Evolutionary conservation across 1,139 yeast species (phyloP).

Genomic region (Candida sp.): DNA sequence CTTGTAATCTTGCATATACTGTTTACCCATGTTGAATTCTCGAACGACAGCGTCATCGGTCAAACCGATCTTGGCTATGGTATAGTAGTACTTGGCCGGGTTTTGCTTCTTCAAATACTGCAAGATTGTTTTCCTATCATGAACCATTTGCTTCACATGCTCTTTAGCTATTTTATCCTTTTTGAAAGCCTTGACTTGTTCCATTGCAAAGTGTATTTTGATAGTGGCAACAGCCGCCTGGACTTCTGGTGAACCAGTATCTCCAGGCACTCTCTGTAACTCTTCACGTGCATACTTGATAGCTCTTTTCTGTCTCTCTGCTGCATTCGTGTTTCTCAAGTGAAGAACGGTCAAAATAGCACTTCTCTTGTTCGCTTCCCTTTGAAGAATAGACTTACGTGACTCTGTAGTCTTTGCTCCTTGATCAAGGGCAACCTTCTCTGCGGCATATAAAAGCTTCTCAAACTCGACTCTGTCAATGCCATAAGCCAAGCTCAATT

Average conservation of each 20-base stretch:
- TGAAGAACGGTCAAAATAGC: constrained; percentile 75
- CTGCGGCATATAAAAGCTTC: constrained; percentile 77
- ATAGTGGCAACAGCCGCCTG: constrained; percentile 93
- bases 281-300: constrained; percentile 71
- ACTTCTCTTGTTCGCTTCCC: constrained; percentile 65
- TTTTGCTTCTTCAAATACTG: constrained; percentile 80
- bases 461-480: constrained; percentile 70
- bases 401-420: constrained; percentile 36
- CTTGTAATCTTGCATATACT: constrained; percentile 84
- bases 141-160: constrained; percentile 79
- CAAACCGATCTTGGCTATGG: constrained; percentile 86
- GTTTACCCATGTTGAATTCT: constrained; percentile 86
- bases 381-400: constrained; percentile 43
- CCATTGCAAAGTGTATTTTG: constrained; percentile 76
- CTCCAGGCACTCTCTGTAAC: constrained; percentile 85
- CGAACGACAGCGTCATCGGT: constrained; percentile 77
- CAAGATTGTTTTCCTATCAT: constrained; percentile 83
- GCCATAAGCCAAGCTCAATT: constrained; percentile 62
- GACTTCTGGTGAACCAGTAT: constrained; percentile 94
- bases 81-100: constrained; percentile 83
- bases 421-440: constrained; percentile 45
- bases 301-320: constrained; percentile 64
- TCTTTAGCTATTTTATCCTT: constrained; percentile 78
- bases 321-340: constrained; percentile 69
- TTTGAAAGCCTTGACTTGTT: constrained; percentile 72